Conservation (phyloP, 2,329 filamentous ascomycete genomes). For the Fusarium longipes region DNA sequence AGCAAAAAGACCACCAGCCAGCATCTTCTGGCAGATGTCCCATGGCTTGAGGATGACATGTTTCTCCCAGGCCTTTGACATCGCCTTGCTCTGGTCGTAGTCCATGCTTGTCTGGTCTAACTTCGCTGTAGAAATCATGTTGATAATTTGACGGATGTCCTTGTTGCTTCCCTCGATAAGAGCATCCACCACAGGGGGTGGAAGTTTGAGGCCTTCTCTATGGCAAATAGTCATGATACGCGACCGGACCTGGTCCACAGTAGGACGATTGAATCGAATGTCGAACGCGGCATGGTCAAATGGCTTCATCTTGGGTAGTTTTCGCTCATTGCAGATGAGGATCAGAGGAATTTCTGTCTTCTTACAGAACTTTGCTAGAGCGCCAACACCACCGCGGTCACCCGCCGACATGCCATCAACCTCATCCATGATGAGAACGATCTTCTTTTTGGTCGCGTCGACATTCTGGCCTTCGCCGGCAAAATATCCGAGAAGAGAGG, state of each 20-base stretch:
- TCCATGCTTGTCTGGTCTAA: conserved; percentile 83
- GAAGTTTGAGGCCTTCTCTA: conserved; percentile 88
- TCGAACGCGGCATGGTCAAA: conserved; percentile 90
- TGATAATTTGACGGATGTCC: conserved; percentile 97
- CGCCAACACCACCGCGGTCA: conserved; percentile 94
- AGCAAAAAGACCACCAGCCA: conserved; percentile 87
- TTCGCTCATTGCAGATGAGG: conserved; percentile 96
- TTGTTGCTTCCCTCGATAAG: conserved; percentile 95
- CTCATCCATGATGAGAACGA: conserved; percentile 98
- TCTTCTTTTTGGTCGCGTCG: conserved; percentile 85
- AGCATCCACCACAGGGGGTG: conserved; percentile 85
- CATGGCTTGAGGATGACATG: conserved; percentile 96
- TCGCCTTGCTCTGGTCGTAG: conserved; percentile 87
- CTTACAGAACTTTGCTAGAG: conserved; percentile 92
- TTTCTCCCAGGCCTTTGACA: conserved; percentile 99
- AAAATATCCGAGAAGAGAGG: conserved; percentile 91
- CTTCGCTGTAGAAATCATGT: conserved; percentile 96
- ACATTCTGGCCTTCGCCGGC: conserved; percentile 84
- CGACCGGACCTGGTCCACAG: conserved; percentile 88
- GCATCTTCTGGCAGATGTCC: conserved; percentile 96
- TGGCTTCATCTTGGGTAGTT: conserved; percentile 95
- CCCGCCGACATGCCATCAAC: conserved; percentile 99
- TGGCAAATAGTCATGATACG: conserved; percentile 96
- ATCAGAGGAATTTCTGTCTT: conserved; percentile 96
- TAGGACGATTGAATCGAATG: conserved; percentile 87